Conservation (phyloP, 768 basidiomycete species). For the Cubamyces sp. region DNA sequence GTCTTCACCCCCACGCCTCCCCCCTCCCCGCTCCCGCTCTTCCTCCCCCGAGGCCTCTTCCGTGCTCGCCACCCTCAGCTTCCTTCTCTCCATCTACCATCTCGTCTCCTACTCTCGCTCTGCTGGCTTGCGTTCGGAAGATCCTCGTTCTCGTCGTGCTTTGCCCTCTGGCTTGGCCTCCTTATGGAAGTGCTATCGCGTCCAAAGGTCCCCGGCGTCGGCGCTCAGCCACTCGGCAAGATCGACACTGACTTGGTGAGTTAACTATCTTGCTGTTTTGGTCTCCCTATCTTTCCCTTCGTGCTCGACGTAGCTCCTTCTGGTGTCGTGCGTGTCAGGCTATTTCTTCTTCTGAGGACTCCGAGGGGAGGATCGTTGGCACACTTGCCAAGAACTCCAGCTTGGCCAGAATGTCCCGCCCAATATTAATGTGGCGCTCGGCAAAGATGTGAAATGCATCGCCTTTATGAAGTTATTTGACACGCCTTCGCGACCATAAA, state of each 20-base stretch:
- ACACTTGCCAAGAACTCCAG: too few species aligned
- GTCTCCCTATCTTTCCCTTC: background rate
- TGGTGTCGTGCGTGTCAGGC: background rate
- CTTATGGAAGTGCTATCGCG: slow-evolving; percentile 17
- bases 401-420: too few species aligned
- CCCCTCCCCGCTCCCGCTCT: background rate
- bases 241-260: slow-evolving; percentile 8
- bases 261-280: background rate
- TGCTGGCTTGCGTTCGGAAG: background rate
- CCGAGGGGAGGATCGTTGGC: background rate
- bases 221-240: background rate
- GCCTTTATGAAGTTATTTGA: too few species aligned
- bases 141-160: background rate
- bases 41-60: background rate
- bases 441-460: too few species aligned
- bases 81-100: background rate
- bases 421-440: too few species aligned
- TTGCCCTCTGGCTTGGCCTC: background rate
- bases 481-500: too few species aligned
- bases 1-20: background rate
- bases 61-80: background rate
- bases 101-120: background rate
- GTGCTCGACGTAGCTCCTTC: background rate
- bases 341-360: background rate
- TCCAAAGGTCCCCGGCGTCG: background rate